These are phyloP conservation scores for Lachnellula occidentalis DNA, from an alignment of 2,329 filamentous ascomycete genomes.

Conservation along the genomic window DNA sequence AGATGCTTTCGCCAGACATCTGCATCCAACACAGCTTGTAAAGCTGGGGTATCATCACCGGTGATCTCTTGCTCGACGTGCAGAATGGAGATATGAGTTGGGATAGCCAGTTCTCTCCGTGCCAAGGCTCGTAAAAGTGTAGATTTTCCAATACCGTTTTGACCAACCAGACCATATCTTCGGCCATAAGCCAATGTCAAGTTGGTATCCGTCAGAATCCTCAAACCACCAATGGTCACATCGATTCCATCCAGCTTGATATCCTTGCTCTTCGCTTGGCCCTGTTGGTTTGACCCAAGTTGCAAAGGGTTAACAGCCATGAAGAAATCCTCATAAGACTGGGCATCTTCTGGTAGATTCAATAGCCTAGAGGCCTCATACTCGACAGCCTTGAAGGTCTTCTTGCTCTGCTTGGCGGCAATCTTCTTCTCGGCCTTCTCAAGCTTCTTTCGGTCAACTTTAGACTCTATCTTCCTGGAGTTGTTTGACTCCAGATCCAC, in stretches of 20 bases:
- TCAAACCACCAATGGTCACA: constrained; percentile 80
- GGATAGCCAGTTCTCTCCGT: constrained; percentile 88
- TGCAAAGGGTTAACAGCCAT: constrained; percentile 98
- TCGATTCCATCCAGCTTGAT: constrained; percentile 97
- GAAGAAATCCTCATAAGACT: constrained; percentile 99
- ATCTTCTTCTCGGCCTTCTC: constrained; percentile 98
- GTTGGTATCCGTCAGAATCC: constrained; percentile 86
- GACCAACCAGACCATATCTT: constrained; percentile 93
- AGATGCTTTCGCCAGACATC: constrained; percentile 98
- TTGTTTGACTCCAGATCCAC: constrained; percentile 95
- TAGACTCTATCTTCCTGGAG: constrained; percentile 88
- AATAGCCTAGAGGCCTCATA: constrained; percentile 92
- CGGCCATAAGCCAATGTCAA: constrained; percentile 87
- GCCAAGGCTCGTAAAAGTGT: constrained; percentile 90
- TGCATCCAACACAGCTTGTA: constrained; percentile 93
- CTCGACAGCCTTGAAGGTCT: constrained; percentile 95
- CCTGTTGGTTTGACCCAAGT: constrained; percentile 60
- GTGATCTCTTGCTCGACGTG: constrained; percentile 98
- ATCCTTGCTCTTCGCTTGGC: constrained; percentile 89
- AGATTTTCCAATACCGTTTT: constrained; percentile 98
- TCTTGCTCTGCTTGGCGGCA: constrained; percentile 96
- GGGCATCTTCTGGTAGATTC: constrained; percentile 71
- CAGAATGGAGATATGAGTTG: constrained; percentile 95
- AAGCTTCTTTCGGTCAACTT: constrained; percentile 96
- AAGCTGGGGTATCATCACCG: constrained; percentile 88